Evolutionary conservation across 148 eudicot species (phyloP), one percentile per base, ranked within the genome.

Genomic region (Dianthus caryophyllus): DNA sequence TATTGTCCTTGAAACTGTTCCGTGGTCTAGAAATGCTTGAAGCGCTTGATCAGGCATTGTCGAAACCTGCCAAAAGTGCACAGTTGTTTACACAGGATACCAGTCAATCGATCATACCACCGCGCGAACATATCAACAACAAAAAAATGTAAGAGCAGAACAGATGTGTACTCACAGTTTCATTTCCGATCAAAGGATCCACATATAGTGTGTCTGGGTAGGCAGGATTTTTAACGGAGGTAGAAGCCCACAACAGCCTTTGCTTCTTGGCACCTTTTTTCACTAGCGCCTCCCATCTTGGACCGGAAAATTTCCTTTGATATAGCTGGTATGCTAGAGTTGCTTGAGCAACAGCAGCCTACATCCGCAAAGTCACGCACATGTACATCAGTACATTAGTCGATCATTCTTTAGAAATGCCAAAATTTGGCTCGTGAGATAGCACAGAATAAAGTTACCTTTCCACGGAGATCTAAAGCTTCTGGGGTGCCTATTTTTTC

Each of bases 291-390:
- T 93, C 98, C 98, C 96, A 93, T 77, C 98, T 84, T 59, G 98
- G 89, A 61, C 98, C 98, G 11, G 96, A 93, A 65, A 93, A 93
- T 61, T 89, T 93, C 88, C 86, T 89, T 74, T 93, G 88, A 78
- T 93, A 93, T 52, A 92, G 89, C 65, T 88, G 80, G 68, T 72
- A 92, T 31, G 97, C 97, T 77, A 92, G 76, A 79, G 77, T 76
- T 69, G 97, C 97, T 78, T 92, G 97, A 67, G 98, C 95, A 78
- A 89, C 93, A 67, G 98, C 98, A 71, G 96, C 98, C 98, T 93
- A 61, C 21, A 70, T 67, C 16, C 65, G 62, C 49, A 26, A 58
- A 67, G 43, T 22, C 31, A 8, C 14, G 48, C 47, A 27, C 43
- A 46, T 13, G 52, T 26, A 29, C 7, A 43, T 58, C 17, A 29